Evolutionary conservation across 2,329 filamentous ascomycete genomes (phyloP).

Genomic region (Bipolaris zeicola): DNA sequence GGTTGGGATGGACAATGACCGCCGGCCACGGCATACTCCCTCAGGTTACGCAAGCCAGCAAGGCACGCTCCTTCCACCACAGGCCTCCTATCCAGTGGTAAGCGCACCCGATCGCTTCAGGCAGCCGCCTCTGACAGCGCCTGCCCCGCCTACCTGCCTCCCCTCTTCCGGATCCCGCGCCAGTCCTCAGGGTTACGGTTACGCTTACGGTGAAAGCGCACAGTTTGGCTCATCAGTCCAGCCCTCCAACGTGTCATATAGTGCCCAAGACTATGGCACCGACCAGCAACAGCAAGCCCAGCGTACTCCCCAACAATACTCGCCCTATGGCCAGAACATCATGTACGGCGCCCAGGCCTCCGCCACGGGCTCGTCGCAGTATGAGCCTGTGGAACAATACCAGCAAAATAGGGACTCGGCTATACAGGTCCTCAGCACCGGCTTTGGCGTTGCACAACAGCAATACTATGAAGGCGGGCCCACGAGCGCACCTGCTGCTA

Average conservation of each 20-base stretch:
- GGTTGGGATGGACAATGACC: slow-evolving; percentile 77
- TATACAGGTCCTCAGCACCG: slow-evolving; percentile 74
- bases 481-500: slow-evolving; percentile 64
- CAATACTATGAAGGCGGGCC: slow-evolving; percentile 68
- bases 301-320: slow-evolving; percentile 57
- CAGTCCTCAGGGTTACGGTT: slow-evolving; percentile 53
- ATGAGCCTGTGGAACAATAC: slow-evolving; percentile 78
- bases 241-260: slow-evolving; percentile 63
- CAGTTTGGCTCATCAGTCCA: slow-evolving; percentile 61
- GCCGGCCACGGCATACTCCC: slow-evolving; percentile 74
- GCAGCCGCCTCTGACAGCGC: slow-evolving; percentile 52
- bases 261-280: slow-evolving; percentile 66
- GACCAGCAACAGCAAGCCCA: slow-evolving; percentile 61
- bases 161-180: slow-evolving; percentile 48
- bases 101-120: slow-evolving; percentile 56
- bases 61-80: slow-evolving; percentile 54
- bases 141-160: slow-evolving; percentile 50
- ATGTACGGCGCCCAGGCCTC: slow-evolving; percentile 65
- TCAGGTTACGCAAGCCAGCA: slow-evolving; percentile 63
- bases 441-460: slow-evolving; percentile 70
- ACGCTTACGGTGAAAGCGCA: slow-evolving; percentile 61
- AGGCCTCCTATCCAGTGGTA: slow-evolving; percentile 52
- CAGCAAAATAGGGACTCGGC: slow-evolving; percentile 70
- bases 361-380: slow-evolving; percentile 63
- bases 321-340: slow-evolving; percentile 67